Percentiles rank a stretch among this genome's conserved stretches.
Conservation (phyloP, 805 yeast species). For the Wickerhamomyces ciferrii region DNA sequence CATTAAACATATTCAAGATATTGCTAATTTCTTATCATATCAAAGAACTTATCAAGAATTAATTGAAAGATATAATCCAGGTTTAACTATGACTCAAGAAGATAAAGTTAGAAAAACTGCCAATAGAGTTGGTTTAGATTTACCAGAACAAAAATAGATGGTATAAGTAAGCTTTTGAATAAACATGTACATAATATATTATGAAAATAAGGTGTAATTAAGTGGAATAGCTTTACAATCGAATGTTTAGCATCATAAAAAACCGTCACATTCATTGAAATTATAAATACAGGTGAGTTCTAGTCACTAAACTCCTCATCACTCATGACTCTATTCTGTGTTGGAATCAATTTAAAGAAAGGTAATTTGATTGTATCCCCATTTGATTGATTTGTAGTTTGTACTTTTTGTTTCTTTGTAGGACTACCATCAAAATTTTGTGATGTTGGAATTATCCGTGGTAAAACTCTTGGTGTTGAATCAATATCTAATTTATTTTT, state of each 20-base stretch:
- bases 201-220: too few species aligned
- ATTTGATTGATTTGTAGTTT: too few species aligned
- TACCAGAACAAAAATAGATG: constrained; percentile 37
- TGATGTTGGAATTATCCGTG: too few species aligned
- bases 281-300: too few species aligned
- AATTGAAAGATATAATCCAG: constrained; percentile 83
- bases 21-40: constrained; percentile 55
- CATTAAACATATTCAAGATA: constrained; percentile 46
- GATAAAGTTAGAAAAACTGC: constrained; percentile 83
- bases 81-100: constrained; percentile 67
- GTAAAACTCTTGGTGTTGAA: too few species aligned
- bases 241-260: too few species aligned
- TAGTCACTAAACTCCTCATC: not conserved
- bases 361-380: not conserved
- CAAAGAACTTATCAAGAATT: constrained; percentile 78
- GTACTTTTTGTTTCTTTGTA: not conserved
- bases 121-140: constrained; percentile 76
- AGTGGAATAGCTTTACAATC: too few species aligned
- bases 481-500: too few species aligned
- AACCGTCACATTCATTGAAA: too few species aligned
- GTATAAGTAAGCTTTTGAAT: not conserved
- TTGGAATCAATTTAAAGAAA: not conserved
- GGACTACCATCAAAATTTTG: not conserved
- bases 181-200: not conserved
- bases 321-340: not conserved